A percentile compares a stretch with the other conserved stretches of the same genome.
These are phyloP conservation scores for Lipomyces anomalus DNA, from an alignment of 805 yeast genomes.

Conservation along the genomic window DNA sequence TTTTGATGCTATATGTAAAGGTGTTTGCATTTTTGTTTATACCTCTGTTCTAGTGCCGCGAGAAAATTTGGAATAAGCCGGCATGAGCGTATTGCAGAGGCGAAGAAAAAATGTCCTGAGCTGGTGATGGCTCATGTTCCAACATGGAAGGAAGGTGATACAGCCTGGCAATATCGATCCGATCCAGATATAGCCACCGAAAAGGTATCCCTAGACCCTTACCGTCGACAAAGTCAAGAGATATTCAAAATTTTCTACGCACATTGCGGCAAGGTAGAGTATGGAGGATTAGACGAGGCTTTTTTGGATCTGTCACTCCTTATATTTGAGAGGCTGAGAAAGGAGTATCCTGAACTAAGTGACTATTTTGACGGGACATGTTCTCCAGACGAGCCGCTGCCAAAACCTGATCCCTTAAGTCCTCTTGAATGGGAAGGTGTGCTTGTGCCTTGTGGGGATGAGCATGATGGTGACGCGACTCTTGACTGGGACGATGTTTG, in stretches of 20 bases:
- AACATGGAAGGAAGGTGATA: conserved; percentile 81
- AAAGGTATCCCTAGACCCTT: conserved; percentile 88
- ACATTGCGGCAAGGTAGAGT: conserved; percentile 68
- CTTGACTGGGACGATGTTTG: conserved; percentile 80
- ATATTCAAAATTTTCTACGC: conserved; percentile 56
- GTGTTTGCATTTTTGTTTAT: neutral
- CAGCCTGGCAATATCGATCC: conserved; percentile 69
- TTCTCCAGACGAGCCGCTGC: conserved; percentile 35
- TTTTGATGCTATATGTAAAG: neutral
- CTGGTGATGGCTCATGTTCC: conserved; percentile 86
- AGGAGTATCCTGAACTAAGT: conserved; percentile 44
- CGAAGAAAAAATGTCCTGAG: conserved; percentile 68
- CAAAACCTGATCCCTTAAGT: conserved; percentile 44
- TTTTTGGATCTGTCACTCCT: conserved; percentile 76
- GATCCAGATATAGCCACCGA: conserved; percentile 52
- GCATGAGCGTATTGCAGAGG: conserved; percentile 65
- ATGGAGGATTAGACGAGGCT: conserved; percentile 94
- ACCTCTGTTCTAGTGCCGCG: conserved; percentile 87
- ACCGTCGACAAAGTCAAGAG: conserved; percentile 78
- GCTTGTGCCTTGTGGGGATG: conserved; percentile 22
- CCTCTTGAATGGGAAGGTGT: conserved; percentile 31
- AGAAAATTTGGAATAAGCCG: conserved; percentile 74
- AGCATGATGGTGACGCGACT: conserved; percentile 20
- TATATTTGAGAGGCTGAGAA: conserved; percentile 42
- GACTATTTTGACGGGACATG: neutral